These are phyloP conservation scores for Tolypocladium tropicale DNA, from an alignment of 2,329 filamentous ascomycete species.

Conservation along the genomic window DNA sequence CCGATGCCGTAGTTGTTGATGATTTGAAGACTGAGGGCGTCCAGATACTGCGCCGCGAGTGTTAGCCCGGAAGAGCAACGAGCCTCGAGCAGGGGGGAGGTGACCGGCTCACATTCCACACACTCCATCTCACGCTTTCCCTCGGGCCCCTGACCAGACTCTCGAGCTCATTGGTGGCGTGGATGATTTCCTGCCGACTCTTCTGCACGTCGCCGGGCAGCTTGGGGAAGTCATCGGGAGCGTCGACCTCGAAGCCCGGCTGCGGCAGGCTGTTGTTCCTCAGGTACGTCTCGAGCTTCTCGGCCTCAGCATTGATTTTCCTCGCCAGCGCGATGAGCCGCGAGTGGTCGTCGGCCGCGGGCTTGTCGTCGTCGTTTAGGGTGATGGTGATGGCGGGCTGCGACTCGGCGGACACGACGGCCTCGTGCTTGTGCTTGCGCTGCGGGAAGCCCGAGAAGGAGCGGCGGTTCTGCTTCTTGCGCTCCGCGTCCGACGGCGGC, in stretches of 20 bases:
- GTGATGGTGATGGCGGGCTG: neutral
- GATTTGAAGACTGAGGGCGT: slow-evolving; percentile 38
- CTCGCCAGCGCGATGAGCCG: slow-evolving; percentile 34
- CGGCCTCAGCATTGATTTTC: slow-evolving; percentile 36
- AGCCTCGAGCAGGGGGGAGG: neutral
- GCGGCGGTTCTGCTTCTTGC: slow-evolving; percentile 22
- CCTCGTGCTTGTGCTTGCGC: slow-evolving; percentile 12
- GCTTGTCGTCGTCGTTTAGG: neutral
- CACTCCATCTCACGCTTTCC: slow-evolving; percentile 40
- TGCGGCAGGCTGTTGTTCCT: slow-evolving; percentile 27
- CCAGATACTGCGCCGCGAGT: slow-evolving; percentile 29
- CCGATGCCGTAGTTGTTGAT: slow-evolving; percentile 41
- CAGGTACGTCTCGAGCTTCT: slow-evolving; percentile 38
- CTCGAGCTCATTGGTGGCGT: slow-evolving; percentile 36
- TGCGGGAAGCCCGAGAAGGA: slow-evolving; percentile 20
- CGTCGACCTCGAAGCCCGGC: slow-evolving; percentile 34
- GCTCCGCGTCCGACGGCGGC: slow-evolving; percentile 13
- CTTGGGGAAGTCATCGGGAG: slow-evolving; percentile 34
- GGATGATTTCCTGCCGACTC: slow-evolving; percentile 35
- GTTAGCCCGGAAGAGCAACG: neutral
- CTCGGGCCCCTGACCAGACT: slow-evolving; percentile 37
- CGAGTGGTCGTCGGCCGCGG: slow-evolving; percentile 17
- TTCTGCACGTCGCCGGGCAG: slow-evolving; percentile 34
- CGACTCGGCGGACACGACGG: neutral
- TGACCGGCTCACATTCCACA: slow-evolving; percentile 36